These are phyloP conservation scores for Agastache rugosa DNA, from an alignment of 257 asterid genomes.

Conservation along the genomic window DNA sequence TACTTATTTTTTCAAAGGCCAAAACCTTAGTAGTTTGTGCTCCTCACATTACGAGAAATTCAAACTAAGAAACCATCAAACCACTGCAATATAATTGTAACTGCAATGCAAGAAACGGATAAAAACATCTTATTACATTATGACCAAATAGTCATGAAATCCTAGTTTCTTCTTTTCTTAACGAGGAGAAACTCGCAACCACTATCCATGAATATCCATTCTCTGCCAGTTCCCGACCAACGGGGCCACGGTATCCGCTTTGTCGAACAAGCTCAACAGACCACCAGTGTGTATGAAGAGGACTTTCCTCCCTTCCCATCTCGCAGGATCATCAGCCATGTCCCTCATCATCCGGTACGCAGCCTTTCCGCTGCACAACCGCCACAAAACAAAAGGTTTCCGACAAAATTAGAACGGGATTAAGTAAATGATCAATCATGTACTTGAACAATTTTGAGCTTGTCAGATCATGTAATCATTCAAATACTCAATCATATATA, in stretches of 20 bases:
- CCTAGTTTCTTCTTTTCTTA: background rate
- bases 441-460: too few relatives aligned
- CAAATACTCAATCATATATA: too few relatives aligned
- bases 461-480: too few relatives aligned
- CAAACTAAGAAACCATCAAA: background rate
- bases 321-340: constrained; percentile 69
- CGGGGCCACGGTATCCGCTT: constrained; percentile 66
- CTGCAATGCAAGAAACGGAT: background rate
- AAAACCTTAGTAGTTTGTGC: too few relatives aligned
- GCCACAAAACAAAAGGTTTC: background rate
- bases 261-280: constrained; percentile 75
- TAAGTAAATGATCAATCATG: too few relatives aligned
- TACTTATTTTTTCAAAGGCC: too few relatives aligned
- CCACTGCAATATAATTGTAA: background rate
- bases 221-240: constrained; percentile 69
- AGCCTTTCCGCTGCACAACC: constrained; percentile 76
- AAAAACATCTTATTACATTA: background rate
- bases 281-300: constrained; percentile 98
- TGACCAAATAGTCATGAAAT: background rate
- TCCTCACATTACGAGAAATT: background rate
- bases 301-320: constrained; percentile 89
- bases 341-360: constrained; percentile 80
- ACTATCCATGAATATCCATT: constrained; percentile 64
- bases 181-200: background rate
- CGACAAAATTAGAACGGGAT: background rate